Evolutionary conservation across 129 eudicot species (phyloP).

Genomic region (Helichrysum umbraculigerum): DNA sequence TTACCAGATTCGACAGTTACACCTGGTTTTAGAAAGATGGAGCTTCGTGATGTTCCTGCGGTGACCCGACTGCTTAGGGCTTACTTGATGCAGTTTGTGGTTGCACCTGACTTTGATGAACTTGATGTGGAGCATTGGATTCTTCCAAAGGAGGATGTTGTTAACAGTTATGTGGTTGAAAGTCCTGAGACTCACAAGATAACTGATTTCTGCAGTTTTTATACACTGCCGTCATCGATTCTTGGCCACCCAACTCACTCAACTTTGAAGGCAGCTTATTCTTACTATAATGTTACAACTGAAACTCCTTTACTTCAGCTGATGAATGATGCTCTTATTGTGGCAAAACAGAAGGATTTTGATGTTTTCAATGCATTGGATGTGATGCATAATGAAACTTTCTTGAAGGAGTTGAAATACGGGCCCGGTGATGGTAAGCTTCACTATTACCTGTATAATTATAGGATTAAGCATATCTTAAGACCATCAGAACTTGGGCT

Average conservation of each 20-base stretch:
- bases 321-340: constrained; percentile 62
- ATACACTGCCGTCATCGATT: constrained; percentile 55
- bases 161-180: constrained; percentile 57
- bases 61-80: constrained; percentile 55
- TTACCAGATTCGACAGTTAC: constrained; percentile 45
- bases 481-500: constrained; percentile 54
- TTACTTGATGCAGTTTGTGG: constrained; percentile 49
- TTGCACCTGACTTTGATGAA: constrained; percentile 66
- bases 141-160: constrained; percentile 54
- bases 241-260: constrained; percentile 57
- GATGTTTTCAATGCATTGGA: constrained; percentile 69
- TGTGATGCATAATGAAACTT: constrained; percentile 53
- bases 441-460: constrained; percentile 50
- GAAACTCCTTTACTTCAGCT: constrained; percentile 59
- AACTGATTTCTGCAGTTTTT: constrained; percentile 64
- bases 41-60: constrained; percentile 60
- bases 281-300: constrained; percentile 61
- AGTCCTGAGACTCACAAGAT: constrained; percentile 53
- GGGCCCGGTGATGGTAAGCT: constrained; percentile 60
- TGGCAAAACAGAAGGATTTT: constrained; percentile 56
- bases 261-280: constrained; percentile 58
- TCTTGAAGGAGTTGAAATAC: constrained; percentile 54
- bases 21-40: constrained; percentile 64
- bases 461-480: constrained; percentile 40
- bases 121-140: constrained; percentile 68